Evolutionary conservation across 192 early-diverging fungal genomes (phyloP).

Genomic region (Linnemannia schmuckeri): DNA sequence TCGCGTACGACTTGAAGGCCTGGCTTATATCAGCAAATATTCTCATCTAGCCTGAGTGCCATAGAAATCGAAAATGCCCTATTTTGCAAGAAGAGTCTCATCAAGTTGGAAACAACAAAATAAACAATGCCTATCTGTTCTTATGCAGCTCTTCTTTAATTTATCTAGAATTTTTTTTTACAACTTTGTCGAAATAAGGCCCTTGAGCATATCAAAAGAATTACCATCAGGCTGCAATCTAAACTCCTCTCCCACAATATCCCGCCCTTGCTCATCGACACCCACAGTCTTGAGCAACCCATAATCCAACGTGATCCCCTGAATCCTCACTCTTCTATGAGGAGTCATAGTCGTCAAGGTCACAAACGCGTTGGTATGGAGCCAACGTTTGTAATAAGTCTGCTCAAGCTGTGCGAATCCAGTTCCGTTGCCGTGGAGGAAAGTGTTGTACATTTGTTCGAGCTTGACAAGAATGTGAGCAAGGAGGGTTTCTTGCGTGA

Average conservation of each 20-base stretch:
- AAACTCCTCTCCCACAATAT: constrained; percentile 61
- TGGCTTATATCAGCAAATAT: too few relatives aligned
- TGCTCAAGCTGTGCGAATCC: constrained; percentile 82
- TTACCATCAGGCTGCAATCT: constrained; percentile 97
- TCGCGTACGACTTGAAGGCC: too few relatives aligned
- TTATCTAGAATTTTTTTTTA: constrained; percentile 24
- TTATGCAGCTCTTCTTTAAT: constrained; percentile 16
- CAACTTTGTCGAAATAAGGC: constrained; percentile 82
- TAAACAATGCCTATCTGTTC: too few relatives aligned
- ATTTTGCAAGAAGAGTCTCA: too few relatives aligned
- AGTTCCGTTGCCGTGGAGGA: constrained; percentile 65
- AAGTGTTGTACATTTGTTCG: constrained; percentile 81
- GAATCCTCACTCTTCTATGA: constrained; percentile 69
- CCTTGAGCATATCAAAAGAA: constrained; percentile 97
- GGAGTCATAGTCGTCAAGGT: constrained; percentile 40
- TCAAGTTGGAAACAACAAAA: too few relatives aligned
- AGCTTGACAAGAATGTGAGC: constrained; percentile 78
- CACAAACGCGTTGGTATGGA: constrained; percentile 75
- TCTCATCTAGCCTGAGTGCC: too few relatives aligned
- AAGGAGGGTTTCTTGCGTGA: constrained; percentile 78
- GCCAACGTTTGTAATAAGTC: constrained; percentile 88
- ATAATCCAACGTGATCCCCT: constrained; percentile 79
- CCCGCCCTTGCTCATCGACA: constrained; percentile 58
- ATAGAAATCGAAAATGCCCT: too few relatives aligned
- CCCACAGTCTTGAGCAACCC: constrained; percentile 83